Evolutionary conservation across 768 basidiomycete genomes (phyloP), one percentile per base, ranked within the genome.

Genomic region (Lepiota venenata): DNA sequence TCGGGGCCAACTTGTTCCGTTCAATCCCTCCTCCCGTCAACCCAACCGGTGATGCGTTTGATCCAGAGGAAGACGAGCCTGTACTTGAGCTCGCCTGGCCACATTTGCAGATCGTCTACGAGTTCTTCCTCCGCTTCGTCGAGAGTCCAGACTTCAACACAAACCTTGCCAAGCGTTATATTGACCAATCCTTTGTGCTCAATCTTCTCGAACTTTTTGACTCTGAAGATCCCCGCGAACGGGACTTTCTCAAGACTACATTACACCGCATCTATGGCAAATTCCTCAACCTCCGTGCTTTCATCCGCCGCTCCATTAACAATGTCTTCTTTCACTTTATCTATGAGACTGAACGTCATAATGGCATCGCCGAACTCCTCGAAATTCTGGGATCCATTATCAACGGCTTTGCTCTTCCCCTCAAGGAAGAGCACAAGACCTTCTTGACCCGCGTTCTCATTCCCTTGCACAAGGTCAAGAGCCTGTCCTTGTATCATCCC

Each of bases 1-100:
- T 98, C 78, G 89, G 92, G 47, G 87, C 88, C 67, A 99, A 99
- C 74, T 88, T 99, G 61, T 99, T 99, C 80, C 91, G 97, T 59
- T 94, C 97, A 66, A 98, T 99, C 82, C 97, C 97, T 73, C 97
- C 97, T 63, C 97, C 95, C 41, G 96, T 98, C 55, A 99, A 99
- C 65, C 97, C 97, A 4, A 91, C 86, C 11, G 97, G 97, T 50
- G 97, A 99, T 69, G 97, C 96, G 1, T 99, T 97, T 67, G 97
- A 99, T 68, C 97, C 97, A 18, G 97, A 99, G 72, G 97, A 99
- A 74, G 97, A 99, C 63, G 97, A 99, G 60, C 97, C 97, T 6
- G 97, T 99, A 2, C 81, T 99, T 56, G 97, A 99, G 68, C 88
- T 98, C 54, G 97, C 97, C 22, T 99, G 97, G 97, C 97, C 97